phyloP scores from a whole-genome alignment of 371 early-diverging fungal species.

The Mucor saturninus region DNA sequence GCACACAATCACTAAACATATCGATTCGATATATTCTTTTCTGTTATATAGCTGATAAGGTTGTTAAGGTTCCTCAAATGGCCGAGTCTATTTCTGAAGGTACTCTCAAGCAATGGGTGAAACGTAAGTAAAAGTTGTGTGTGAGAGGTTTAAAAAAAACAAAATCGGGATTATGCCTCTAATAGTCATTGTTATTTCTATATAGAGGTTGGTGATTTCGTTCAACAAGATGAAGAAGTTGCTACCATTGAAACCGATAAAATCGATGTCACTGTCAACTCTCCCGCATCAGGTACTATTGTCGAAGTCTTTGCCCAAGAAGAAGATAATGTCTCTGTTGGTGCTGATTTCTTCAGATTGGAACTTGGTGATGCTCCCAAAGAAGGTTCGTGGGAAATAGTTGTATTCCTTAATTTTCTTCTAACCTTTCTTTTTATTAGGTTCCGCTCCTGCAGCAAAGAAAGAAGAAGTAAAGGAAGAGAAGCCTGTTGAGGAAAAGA shows the following conservation, averaged over 20 bases:
- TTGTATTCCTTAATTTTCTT: too few relatives aligned
- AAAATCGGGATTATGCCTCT: background rate
- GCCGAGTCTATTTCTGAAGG: constrained; percentile 98
- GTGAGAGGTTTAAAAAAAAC: background rate
- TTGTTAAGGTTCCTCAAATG: constrained; percentile 94
- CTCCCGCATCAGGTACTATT: constrained; percentile 89
- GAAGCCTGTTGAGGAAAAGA: constrained; percentile 31
- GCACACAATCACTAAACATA: background rate
- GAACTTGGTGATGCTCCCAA: constrained; percentile 79
- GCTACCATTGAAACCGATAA: constrained; percentile 99
- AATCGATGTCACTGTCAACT: constrained; percentile 95
- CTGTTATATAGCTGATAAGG: constrained; percentile 63
- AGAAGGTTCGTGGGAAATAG: constrained; percentile 49
- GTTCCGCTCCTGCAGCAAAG: constrained; percentile 47
- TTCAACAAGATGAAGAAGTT: constrained; percentile 92
- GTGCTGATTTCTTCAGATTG: constrained; percentile 91
- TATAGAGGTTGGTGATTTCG: constrained; percentile 95
- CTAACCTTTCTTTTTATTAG: constrained; percentile 12
- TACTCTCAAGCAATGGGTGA: constrained; percentile 93
- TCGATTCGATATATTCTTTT: background rate
- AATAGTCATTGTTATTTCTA: background rate
- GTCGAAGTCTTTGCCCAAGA: constrained; percentile 85
- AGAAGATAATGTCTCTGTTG: constrained; percentile 93
- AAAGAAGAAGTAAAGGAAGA: constrained; percentile 44
- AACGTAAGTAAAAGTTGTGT: constrained; percentile 67